Conservation (phyloP, 2,329 filamentous ascomycete genomes). For the Hypoxylon sp. region DNA sequence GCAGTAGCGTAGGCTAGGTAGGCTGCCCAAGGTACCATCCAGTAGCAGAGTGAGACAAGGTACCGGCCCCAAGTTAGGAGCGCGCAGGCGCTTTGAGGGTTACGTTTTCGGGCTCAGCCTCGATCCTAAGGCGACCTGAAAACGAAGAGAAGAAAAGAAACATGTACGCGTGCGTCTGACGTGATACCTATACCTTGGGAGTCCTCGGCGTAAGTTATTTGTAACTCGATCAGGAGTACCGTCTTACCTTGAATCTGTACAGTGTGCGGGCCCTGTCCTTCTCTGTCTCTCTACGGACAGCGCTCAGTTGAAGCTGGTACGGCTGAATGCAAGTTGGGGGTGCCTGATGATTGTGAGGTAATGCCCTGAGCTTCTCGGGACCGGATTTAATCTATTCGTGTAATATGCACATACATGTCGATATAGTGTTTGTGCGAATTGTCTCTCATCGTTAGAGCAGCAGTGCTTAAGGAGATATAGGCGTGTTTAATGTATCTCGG, state of each 20-base stretch:
- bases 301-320: constrained; percentile 20
- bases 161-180: constrained; percentile 26
- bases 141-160: constrained; percentile 6
- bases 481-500: neutral
- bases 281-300: no score
- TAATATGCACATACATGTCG: constrained; percentile 22
- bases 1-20: no score
- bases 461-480: no score
- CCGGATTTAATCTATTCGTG: neutral
- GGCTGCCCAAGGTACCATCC: no score
- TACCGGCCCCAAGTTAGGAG: neutral
- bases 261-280: neutral
- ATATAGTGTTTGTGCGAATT: constrained; percentile 2
- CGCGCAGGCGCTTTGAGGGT: neutral
- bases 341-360: constrained; percentile 29
- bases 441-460: no score
- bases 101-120: constrained; percentile 27
- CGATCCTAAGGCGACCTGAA: constrained; percentile 31
- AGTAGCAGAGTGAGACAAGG: neutral
- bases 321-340: constrained; percentile 31
- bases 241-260: constrained; percentile 18
- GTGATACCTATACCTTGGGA: constrained; percentile 31
- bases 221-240: constrained; percentile 4
- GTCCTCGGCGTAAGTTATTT: constrained; percentile 6
- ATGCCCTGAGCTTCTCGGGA: constrained; percentile 5